Conservation (phyloP, 768 basidiomycete genomes). For the Mycena vitilis region DNA sequence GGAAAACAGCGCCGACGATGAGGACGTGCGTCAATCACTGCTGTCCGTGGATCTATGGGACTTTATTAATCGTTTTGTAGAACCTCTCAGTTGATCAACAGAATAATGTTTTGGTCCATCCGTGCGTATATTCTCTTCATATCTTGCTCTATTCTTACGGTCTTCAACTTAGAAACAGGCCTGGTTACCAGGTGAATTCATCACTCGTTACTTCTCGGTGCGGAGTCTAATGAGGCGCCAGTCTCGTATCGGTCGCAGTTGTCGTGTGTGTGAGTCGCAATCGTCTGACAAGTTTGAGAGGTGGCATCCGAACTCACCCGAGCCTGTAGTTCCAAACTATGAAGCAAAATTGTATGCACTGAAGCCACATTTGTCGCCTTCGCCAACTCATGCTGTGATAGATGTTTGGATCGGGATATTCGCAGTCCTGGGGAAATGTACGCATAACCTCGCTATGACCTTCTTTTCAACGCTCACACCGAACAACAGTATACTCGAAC, state of each 20-base stretch:
- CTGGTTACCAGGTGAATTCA: conserved; percentile 38
- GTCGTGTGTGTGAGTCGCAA: conserved; percentile 34
- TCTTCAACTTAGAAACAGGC: conserved; percentile 37
- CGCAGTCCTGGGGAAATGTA: conserved; percentile 41
- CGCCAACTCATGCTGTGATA: conserved; percentile 8
- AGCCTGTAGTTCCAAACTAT: conserved; percentile 39
- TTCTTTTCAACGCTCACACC: background rate
- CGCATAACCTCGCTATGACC: background rate
- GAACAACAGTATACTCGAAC: conserved; percentile 45
- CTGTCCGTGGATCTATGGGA: background rate
- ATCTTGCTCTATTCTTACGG: background rate
- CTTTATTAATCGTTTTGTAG: conserved; percentile 20
- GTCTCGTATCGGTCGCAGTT: conserved; percentile 40
- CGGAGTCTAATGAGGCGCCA: conserved; percentile 2
- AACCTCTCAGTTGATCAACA: conserved; percentile 36
- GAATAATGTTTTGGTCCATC: conserved; percentile 42
- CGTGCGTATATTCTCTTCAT: conserved; percentile 32
- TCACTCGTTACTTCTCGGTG: background rate
- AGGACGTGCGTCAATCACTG: conserved; percentile 13
- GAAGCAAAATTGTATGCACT: conserved; percentile 35
- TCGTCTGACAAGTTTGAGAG: too few relatives aligned
- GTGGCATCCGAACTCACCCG: background rate
- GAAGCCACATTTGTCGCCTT: background rate
- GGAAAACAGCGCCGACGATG: conserved; percentile 14
- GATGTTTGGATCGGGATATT: conserved; percentile 45